These are phyloP conservation scores for Pestalotiopsis sp. DNA, from an alignment of 2,329 filamentous ascomycete genomes.

Conservation along the genomic window DNA sequence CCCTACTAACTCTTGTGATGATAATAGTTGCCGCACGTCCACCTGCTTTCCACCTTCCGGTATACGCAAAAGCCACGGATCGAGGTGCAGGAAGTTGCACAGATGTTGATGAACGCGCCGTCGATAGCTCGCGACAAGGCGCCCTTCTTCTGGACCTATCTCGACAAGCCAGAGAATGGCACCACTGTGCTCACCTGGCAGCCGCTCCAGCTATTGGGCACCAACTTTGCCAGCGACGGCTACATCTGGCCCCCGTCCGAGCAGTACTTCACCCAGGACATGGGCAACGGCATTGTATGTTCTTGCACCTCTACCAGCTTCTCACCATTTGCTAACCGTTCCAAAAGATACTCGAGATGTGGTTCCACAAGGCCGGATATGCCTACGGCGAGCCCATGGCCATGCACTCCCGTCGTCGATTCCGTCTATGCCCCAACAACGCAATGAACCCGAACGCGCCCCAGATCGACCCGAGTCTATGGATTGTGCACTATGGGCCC, in stretches of 20 bases:
- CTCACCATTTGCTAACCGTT: not conserved
- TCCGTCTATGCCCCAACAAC: conserved; percentile 77
- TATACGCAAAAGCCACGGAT: conserved; percentile 76
- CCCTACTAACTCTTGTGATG: conserved; percentile 16
- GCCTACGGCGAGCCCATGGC: conserved; percentile 75
- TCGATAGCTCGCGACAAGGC: conserved; percentile 83
- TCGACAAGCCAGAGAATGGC: conserved; percentile 80
- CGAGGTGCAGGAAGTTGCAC: conserved; percentile 75
- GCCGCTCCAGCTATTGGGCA: conserved; percentile 69
- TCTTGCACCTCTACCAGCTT: not conserved
- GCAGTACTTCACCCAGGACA: conserved; percentile 73
- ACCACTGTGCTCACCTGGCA: conserved; percentile 89
- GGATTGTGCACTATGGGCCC: conserved; percentile 88
- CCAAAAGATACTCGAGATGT: conserved; percentile 81
- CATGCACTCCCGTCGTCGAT: conserved; percentile 79
- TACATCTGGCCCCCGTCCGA: conserved; percentile 89
- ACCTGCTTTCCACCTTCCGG: conserved; percentile 81
- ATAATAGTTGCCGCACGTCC: conserved; percentile 79
- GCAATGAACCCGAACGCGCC: conserved; percentile 70
- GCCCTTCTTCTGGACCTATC: conserved; percentile 91
- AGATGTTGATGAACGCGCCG: conserved; percentile 82
- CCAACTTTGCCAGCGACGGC: conserved; percentile 85
- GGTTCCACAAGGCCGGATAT: conserved; percentile 80
- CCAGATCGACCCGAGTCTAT: conserved; percentile 78
- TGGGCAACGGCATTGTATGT: conserved; percentile 62